phyloP scores from a whole-genome alignment of 345 rosid species.

The Boechera retrofracta region DNA sequence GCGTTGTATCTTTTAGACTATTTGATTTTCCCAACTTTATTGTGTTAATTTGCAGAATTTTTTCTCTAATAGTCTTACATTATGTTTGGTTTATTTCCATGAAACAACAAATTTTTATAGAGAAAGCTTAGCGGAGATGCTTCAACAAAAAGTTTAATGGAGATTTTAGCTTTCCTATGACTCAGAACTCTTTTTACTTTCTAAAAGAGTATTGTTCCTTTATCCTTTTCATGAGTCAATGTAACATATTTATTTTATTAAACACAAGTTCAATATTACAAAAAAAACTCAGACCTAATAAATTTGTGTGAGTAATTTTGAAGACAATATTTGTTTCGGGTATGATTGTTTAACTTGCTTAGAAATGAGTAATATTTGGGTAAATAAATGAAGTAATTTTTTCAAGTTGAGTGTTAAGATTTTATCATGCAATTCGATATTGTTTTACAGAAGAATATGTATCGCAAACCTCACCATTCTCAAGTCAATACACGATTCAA shows the following conservation, averaged over 20 bases:
- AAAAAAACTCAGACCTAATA: not conserved
- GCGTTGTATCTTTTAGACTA: conserved; percentile 13
- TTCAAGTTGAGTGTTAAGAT: not conserved
- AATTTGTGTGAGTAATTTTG: not conserved
- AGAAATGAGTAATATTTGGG: not conserved
- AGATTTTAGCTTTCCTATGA: not conserved
- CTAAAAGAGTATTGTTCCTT: conserved; percentile 14
- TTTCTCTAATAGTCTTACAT: not conserved
- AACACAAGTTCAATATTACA: not conserved
- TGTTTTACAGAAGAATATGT: not conserved
- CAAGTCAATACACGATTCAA: not conserved
- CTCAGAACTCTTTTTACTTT: conserved; percentile 13
- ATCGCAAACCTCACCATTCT: not conserved
- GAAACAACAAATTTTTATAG: not conserved
- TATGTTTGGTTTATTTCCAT: conserved; percentile 21
- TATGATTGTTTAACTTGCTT: not conserved
- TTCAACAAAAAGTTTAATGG: too few relatives aligned
- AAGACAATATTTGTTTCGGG: not conserved
- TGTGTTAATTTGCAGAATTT: not conserved
- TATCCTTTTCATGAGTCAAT: conserved; percentile 21
- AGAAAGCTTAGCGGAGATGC: not conserved
- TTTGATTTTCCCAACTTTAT: not conserved
- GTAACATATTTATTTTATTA: not conserved
- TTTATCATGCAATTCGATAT: not conserved
- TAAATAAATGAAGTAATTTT: not conserved